These are phyloP conservation scores for Candida sp. DNA, from an alignment of 1,139 yeast genomes.

Conservation along the genomic window DNA sequence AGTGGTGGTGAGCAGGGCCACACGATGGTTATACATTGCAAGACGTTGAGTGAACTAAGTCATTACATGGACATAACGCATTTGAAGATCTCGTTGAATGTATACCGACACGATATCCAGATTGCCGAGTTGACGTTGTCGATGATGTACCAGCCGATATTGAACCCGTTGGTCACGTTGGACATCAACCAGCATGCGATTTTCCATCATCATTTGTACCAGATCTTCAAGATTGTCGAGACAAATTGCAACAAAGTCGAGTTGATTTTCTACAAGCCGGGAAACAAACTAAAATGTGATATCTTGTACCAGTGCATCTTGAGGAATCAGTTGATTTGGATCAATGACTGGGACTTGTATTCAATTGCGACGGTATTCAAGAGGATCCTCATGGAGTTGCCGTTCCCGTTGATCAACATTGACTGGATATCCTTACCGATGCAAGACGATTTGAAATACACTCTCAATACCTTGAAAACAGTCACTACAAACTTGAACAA, in stretches of 20 bases:
- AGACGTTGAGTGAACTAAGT: constrained; percentile 65
- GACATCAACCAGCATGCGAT: constrained; percentile 27
- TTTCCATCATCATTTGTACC: constrained; percentile 49
- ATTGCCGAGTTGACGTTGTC: constrained; percentile 24
- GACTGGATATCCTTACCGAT: constrained; percentile 50
- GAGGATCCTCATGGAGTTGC: constrained; percentile 48
- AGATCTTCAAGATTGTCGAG: constrained; percentile 52
- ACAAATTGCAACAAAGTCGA: constrained; percentile 49
- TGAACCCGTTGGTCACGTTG: constrained; percentile 26
- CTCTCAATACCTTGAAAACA: constrained; percentile 32
- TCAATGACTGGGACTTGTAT: constrained; percentile 66
- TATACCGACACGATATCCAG: constrained; percentile 54
- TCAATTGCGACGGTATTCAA: constrained; percentile 60
- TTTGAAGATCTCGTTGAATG: constrained; percentile 76
- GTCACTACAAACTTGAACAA: constrained; percentile 8
- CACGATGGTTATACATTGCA: constrained; percentile 34
- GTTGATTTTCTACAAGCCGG: constrained; percentile 61
- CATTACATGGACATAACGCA: constrained; percentile 72
- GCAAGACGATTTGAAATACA: constrained; percentile 45
- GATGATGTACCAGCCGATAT: constrained; percentile 23
- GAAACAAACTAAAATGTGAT: constrained; percentile 54
- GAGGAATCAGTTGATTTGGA: constrained; percentile 59
- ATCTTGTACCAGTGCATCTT: constrained; percentile 56
- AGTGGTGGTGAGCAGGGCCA: background rate
- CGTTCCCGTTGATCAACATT: constrained; percentile 49